Base-by-base conservation (phyloP, 2,329 filamentous ascomycete species). In the Paecilomyces sp. region DNA sequence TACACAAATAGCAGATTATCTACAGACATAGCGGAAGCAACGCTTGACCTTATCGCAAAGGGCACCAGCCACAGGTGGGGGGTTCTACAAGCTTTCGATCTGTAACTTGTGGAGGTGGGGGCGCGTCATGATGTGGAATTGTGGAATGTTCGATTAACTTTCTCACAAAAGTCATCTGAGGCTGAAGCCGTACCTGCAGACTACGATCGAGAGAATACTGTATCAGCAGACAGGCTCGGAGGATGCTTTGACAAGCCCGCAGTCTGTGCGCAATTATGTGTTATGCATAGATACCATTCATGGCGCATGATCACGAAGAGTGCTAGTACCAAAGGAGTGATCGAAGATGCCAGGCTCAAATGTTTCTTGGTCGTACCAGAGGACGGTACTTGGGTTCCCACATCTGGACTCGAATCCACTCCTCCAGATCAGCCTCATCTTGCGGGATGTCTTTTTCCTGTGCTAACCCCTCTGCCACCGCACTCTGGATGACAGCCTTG, bases 401-500 rank as follows among this genome's bases (percentile, higher is more conserved):
- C 76, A 78, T 78, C 61, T 77, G 75, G 25, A 65, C 70, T 9
- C 69, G 68, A 59, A 78, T 72, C 76, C 76, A 78, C 58, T 73
- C 68, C 51, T 73, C 71, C 55, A 77, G 57, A 5, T 75, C 72
- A 3, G 58, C 57, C 9, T 73, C 71, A 24, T 67, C 73, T 0
- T 68, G 66, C 0, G 90, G 91, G 53, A 95, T 92, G 0, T 76
- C 82, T 60, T 84, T 69, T 64, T 87, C 82, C 59, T 84, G 83
- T 0, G 87, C 85, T 18, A 93, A 74, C 0, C 82, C 87, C 61
- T 94, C 90, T 59, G 86, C 78, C 0, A 90, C 79, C 0, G 91
- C 89, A 7, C 86, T 82, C 66, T 82, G 82, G 62, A 96, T 90
- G 9, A 96, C 90, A 11, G 84, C 86, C 55, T 83, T 83, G 0